phyloP scores from a whole-genome alignment of 257 asterid genomes.

The Salvia miltiorrhiza region DNA sequence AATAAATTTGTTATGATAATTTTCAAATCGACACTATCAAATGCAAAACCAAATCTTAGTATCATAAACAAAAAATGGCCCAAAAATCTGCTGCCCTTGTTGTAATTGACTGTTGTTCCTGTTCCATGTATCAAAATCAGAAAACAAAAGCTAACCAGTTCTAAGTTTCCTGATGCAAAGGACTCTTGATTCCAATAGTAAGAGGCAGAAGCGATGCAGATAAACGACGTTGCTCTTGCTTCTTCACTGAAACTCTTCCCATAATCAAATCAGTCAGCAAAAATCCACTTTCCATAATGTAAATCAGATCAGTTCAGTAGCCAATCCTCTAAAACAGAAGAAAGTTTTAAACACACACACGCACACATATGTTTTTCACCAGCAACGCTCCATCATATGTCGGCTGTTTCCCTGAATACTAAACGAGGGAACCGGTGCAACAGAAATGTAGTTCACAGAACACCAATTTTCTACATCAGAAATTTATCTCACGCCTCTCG shows the following conservation, averaged over 20 bases:
- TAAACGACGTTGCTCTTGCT: background rate
- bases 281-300: background rate
- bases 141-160: background rate
- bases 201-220: background rate
- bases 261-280: background rate
- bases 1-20: background rate
- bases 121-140: background rate
- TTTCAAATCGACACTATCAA: background rate
- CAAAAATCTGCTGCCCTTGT: background rate
- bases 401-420: background rate
- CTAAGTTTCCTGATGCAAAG: background rate
- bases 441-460: background rate
- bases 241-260: background rate
- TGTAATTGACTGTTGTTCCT: background rate
- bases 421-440: background rate
- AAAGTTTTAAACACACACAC: background rate
- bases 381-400: constrained; percentile 1
- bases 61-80: background rate
- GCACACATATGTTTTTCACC: background rate
- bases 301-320: constrained; percentile 3
- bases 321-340: background rate
- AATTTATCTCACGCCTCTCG: constrained; percentile 59
- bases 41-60: background rate
- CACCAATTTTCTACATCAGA: constrained; percentile 13
- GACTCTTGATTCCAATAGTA: background rate